Conservation (phyloP, 345 rosid genomes). For the Salix koriyanagi region DNA sequence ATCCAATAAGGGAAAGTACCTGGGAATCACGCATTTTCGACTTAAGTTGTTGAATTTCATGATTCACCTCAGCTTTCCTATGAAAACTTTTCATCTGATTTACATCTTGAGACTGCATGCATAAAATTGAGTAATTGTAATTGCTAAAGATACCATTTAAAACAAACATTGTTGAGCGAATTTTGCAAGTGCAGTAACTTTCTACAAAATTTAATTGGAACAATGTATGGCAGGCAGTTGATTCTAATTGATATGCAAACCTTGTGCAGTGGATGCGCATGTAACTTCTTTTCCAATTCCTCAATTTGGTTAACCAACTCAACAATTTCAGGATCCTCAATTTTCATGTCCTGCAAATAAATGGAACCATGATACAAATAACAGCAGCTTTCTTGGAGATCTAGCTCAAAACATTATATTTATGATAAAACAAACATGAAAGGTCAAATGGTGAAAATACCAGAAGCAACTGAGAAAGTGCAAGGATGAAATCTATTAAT, state of each 20-base stretch:
- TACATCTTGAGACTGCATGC: slow-evolving; percentile 71
- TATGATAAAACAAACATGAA: neutral
- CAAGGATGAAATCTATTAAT: neutral
- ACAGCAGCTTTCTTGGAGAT: neutral
- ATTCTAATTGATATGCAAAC: slow-evolving; percentile 31
- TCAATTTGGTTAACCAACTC: slow-evolving; percentile 77
- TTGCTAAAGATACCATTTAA: slow-evolving; percentile 9
- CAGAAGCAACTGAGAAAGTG: neutral
- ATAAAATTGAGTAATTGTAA: slow-evolving; percentile 4
- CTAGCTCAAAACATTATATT: neutral
- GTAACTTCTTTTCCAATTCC: slow-evolving; percentile 70
- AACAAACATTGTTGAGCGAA: slow-evolving; percentile 1
- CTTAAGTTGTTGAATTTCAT: slow-evolving; percentile 90
- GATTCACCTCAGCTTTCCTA: slow-evolving; percentile 91
- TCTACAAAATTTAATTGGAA: neutral
- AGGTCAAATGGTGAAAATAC: neutral
- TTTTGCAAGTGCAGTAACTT: neutral
- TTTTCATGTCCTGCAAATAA: slow-evolving; percentile 82
- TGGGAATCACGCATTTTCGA: slow-evolving; percentile 96
- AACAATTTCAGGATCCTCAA: slow-evolving; percentile 84
- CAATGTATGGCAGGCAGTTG: neutral
- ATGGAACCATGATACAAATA: neutral
- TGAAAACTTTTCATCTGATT: slow-evolving; percentile 71
- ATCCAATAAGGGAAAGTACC: slow-evolving; percentile 41
- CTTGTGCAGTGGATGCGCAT: slow-evolving; percentile 89